phyloP scores from a whole-genome alignment of 78 protist species.

The Chrysochromulina parva region DNA sequence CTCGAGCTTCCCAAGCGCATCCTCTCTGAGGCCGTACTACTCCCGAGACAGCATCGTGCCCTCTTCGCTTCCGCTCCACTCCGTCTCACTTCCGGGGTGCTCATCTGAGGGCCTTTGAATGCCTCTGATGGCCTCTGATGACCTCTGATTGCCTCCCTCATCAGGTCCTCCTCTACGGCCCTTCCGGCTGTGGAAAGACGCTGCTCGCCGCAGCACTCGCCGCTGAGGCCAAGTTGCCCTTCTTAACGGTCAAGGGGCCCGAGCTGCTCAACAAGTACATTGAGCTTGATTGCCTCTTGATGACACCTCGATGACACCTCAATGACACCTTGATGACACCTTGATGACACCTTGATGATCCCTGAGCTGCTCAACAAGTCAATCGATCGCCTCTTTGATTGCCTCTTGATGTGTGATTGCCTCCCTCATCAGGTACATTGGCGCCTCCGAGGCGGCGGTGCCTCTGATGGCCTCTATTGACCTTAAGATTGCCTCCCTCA shows the following conservation, averaged over 20 bases:
- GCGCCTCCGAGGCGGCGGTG: constrained; percentile 59
- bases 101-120: not conserved
- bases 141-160: not conserved
- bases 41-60: not conserved
- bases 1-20: not conserved
- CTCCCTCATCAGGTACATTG: constrained; percentile 46
- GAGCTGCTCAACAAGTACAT: constrained; percentile 88
- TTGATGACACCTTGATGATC: too few relatives aligned
- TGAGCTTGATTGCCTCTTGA: constrained; percentile 3
- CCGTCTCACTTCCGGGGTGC: not conserved
- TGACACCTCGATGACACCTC: too few relatives aligned
- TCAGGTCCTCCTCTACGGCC: constrained; percentile 33
- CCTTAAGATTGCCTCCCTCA: too few relatives aligned
- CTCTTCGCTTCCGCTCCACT: not conserved
- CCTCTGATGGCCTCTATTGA: too few relatives aligned
- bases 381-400: too few relatives aligned
- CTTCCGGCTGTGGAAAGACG: constrained; percentile 65
- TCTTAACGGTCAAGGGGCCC: constrained; percentile 90
- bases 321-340: not conserved
- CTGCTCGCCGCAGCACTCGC: constrained; percentile 69
- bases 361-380: too few relatives aligned
- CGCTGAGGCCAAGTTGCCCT: constrained; percentile 77
- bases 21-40: not conserved
- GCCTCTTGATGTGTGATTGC: too few relatives aligned
- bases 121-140: too few relatives aligned